Base-by-base conservation (phyloP, 2,329 filamentous ascomycete genomes). In the Exutisphaerella laricina region DNA sequence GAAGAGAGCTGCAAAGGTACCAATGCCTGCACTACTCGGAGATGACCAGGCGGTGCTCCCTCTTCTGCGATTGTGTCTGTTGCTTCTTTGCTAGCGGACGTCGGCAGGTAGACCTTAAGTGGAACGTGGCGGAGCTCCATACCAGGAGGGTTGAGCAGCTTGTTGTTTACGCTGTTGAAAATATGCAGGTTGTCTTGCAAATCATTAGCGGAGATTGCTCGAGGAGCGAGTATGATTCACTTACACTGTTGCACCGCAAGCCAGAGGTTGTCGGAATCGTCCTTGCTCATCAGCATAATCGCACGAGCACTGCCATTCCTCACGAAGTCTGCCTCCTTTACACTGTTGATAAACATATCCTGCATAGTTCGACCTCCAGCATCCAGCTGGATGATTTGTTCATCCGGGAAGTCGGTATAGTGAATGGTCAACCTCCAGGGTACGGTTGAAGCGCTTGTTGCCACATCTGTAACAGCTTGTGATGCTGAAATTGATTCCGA, bases 261-360 rank as follows among this genome's bases (percentile, higher is more conserved):
- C 88, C 89, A 96, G 23, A 96, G 72, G 22, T 83, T 78, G 5
- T 82, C 86, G 10, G 86, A 92, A 62, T 94, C 82, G 33, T 85
- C 80, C 62, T 88, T 89, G 48, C 84, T 88, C 58, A 96, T 71
- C 41, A 81, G 83, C 87, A 95, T 94, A 58, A 94, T 89, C 48
- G 85, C 83, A 62, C 90, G 88, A 12, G 87, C 88, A 41, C 85
- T 92, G 32, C 88, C 88, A 55, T 92, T 90, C 39, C 89, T 79
- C 38, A 94, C 72, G 55, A 88, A 94, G 65, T 95, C 88, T 21
- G 89, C 88, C 59, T 85, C 82, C 60, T 85, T 85, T 49, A 85
- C 80, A 39, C 73, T 79, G 52, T 85, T 84, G 41, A 82, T 79
- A 57, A 78, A 85, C 0, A 79, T 71, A 59, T 85, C 82, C 47